Evolutionary conservation across 257 asterid genomes (phyloP).

Genomic region (Perilla frutescens): DNA sequence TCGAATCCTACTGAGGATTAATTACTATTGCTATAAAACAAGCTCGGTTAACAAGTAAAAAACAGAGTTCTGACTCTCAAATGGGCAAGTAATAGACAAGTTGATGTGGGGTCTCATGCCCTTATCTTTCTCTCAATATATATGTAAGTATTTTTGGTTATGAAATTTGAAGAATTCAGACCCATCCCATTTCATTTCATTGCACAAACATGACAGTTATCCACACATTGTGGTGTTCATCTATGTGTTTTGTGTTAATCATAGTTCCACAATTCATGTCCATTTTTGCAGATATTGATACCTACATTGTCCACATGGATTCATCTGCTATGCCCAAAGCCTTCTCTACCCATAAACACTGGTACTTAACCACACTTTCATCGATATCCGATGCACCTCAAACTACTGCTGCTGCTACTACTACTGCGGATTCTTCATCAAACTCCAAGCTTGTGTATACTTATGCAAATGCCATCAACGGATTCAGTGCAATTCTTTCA

Average conservation of each 20-base stretch:
- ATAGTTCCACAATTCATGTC: slow-evolving; percentile 35
- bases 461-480: slow-evolving; percentile 62
- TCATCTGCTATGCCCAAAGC: slow-evolving; percentile 72
- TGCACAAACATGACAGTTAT: slow-evolving; percentile 47
- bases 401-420: background rate
- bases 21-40: too few species aligned
- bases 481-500: slow-evolving; percentile 71
- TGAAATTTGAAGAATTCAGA: background rate
- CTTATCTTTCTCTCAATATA: slow-evolving; percentile 41
- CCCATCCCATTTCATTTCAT: slow-evolving; percentile 29
- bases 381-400: slow-evolving; percentile 40
- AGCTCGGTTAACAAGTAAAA: slow-evolving; percentile 20
- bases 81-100: slow-evolving; percentile 45
- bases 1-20: too few species aligned
- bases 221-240: slow-evolving; percentile 37
- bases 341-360: slow-evolving; percentile 60
- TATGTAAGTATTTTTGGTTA: slow-evolving; percentile 2
- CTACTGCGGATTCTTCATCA: slow-evolving; percentile 3
- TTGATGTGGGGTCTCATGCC: slow-evolving; percentile 49
- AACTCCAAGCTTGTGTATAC: slow-evolving; percentile 58
- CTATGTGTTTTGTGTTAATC: slow-evolving; percentile 36
- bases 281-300: slow-evolving; percentile 48
- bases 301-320: slow-evolving; percentile 78
- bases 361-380: slow-evolving; percentile 63
- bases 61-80: slow-evolving; percentile 16